A percentile compares a stretch with the other conserved stretches of the same genome.
Evolutionary conservation across 805 yeast genomes (phyloP).

Genomic region (Kluyveromyces aestuarii): DNA sequence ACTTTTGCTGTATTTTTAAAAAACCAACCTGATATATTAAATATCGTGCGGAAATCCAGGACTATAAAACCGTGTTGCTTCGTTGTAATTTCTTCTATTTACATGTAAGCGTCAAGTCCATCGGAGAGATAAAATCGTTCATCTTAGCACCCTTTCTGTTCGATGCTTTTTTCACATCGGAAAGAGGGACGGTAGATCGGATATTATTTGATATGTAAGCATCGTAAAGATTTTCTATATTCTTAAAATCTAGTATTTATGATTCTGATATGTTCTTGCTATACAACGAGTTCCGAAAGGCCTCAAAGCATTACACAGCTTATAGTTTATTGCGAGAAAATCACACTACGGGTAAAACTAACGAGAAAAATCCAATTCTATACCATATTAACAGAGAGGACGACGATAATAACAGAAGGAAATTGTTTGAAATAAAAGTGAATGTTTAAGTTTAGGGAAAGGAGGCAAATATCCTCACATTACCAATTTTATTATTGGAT

Average conservation of each 20-base stretch:
- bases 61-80: constrained; percentile 69
- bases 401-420: neutral
- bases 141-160: constrained; percentile 55
- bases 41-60: constrained; percentile 69
- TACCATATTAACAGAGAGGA: neutral
- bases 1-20: constrained; percentile 14
- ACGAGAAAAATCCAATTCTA: neutral
- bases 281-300: too few relatives aligned
- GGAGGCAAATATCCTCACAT: neutral
- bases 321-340: too few relatives aligned
- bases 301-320: too few relatives aligned
- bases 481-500: constrained; percentile 1
- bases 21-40: constrained; percentile 13
- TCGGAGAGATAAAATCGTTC: constrained; percentile 57
- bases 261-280: neutral
- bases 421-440: neutral
- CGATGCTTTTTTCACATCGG: neutral
- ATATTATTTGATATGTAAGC: constrained; percentile 29
- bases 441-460: neutral
- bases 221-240: neutral
- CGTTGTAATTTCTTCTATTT: constrained; percentile 28
- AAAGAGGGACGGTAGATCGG: constrained; percentile 61
- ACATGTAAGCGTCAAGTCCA: constrained; percentile 58
- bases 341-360: neutral
- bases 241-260: neutral